Conservation (phyloP, 805 yeast species). For the Monosporozyma yasuniensis region DNA sequence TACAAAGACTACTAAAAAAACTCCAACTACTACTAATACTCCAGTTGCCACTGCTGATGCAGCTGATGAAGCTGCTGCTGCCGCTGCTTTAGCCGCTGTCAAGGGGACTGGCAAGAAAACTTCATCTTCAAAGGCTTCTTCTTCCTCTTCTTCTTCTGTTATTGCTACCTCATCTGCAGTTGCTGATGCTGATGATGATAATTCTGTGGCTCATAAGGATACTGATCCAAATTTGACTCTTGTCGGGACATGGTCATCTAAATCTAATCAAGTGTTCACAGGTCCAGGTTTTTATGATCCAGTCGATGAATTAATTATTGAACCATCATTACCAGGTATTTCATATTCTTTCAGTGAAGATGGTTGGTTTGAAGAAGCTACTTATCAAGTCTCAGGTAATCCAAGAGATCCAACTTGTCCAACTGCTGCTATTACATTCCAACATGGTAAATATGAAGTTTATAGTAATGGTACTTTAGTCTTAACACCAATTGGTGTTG, state of each 20-base stretch:
- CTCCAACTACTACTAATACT: background rate
- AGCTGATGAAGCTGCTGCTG: background rate
- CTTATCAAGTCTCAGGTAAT: conserved; percentile 68
- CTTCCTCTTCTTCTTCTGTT: background rate
- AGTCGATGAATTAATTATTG: conserved; percentile 84
- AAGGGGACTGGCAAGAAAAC: background rate
- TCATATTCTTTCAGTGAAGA: conserved; percentile 88
- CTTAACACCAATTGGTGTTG: conserved; percentile 69
- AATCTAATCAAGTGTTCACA: conserved; percentile 88
- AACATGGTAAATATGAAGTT: conserved; percentile 76
- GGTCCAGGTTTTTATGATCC: conserved; percentile 97
- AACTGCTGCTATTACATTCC: conserved; percentile 69
- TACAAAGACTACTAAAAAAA: background rate
- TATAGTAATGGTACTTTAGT: conserved; percentile 56
- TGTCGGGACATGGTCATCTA: conserved; percentile 88
- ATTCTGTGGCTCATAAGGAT: background rate
- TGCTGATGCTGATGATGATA: conserved; percentile 3
- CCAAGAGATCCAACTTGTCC: conserved; percentile 75
- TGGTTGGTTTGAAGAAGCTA: conserved; percentile 85
- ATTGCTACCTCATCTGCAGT: conserved; percentile 5
- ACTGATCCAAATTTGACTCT: conserved; percentile 2
- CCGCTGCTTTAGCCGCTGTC: background rate
- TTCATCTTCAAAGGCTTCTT: background rate
- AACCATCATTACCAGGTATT: conserved; percentile 93
- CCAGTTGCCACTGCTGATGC: background rate